phyloP scores from a whole-genome alignment of 2,329 filamentous ascomycete species.

The Mollisiaceae sp. region DNA sequence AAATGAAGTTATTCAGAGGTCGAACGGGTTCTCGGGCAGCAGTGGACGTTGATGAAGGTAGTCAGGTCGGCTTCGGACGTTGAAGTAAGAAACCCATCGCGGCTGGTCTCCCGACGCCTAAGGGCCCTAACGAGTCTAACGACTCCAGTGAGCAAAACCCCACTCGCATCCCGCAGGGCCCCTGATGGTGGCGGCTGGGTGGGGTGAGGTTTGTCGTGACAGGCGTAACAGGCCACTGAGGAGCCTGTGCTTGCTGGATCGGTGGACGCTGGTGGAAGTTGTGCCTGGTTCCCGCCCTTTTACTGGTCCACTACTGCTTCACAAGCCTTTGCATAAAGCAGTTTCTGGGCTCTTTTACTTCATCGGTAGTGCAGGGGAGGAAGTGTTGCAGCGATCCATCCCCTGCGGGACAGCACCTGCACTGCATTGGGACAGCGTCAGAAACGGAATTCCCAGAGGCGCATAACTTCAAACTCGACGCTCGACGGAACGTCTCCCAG shows the following conservation, averaged over 20 bases:
- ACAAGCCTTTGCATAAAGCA: background rate
- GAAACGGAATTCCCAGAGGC: conserved; percentile 1
- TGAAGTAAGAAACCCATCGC: conserved; percentile 18
- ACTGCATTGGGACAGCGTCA: background rate
- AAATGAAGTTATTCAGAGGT: conserved; percentile 7
- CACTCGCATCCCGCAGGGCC: conserved; percentile 17
- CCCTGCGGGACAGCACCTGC: too few relatives aligned
- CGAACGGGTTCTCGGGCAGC: background rate
- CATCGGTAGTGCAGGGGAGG: background rate
- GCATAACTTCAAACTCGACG: conserved; percentile 20
- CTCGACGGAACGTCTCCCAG: background rate
- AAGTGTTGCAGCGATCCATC: too few relatives aligned
- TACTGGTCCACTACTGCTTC: conserved; percentile 16
- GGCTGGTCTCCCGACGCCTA: background rate
- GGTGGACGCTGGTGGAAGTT: background rate
- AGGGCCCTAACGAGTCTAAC: background rate
- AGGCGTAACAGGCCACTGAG: conserved; percentile 1
- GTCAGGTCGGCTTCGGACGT: conserved; percentile 13
- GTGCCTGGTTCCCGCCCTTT: conserved; percentile 13
- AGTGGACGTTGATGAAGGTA: conserved; percentile 11
- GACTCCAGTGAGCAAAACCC: conserved; percentile 1
- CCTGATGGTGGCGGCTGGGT: conserved; percentile 11
- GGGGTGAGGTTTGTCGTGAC: conserved; percentile 1
- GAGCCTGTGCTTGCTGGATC: background rate
- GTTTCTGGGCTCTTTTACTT: background rate